Evolutionary conservation across 352 stramenopile species (phyloP).

Genomic region (Globisporangium nodosum): DNA sequence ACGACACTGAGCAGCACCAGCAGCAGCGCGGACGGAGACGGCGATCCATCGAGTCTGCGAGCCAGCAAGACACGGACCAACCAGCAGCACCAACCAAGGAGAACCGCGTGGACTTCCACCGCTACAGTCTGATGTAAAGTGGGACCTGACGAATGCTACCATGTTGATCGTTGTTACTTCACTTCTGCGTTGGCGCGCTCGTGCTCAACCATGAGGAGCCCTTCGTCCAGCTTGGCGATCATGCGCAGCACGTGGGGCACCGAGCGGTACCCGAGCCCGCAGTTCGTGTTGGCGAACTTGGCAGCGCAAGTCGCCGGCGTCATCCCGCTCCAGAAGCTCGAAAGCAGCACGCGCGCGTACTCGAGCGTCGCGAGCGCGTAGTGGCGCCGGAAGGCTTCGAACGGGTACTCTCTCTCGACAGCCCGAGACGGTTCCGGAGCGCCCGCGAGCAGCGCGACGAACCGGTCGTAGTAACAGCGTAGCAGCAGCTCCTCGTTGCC

Average conservation of each 20-base stretch:
- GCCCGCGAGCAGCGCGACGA: slow-evolving; percentile 13
- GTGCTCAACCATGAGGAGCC: slow-evolving; percentile 24
- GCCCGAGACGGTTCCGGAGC: too few species aligned
- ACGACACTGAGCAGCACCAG: background rate
- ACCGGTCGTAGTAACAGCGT: slow-evolving; percentile 46
- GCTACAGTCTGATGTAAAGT: slow-evolving; percentile 10
- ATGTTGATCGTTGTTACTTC: background rate
- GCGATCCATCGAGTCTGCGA: background rate
- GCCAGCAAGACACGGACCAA: background rate
- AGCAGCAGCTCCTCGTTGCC: slow-evolving; percentile 31
- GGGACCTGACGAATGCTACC: background rate
- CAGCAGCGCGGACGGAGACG: background rate
- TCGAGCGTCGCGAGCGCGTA: slow-evolving; percentile 57
- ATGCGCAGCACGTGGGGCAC: slow-evolving; percentile 56
- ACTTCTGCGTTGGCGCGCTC: slow-evolving; percentile 20
- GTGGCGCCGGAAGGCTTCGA: slow-evolving; percentile 47
- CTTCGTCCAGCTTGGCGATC: slow-evolving; percentile 38
- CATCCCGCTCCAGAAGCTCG: slow-evolving; percentile 53
- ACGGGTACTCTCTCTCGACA: slow-evolving; percentile 34
- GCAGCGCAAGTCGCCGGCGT: slow-evolving; percentile 35
- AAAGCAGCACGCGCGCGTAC: slow-evolving; percentile 57
- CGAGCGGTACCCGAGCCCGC: slow-evolving; percentile 64
- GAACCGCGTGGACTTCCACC: slow-evolving; percentile 12
- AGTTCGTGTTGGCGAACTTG: slow-evolving; percentile 50
- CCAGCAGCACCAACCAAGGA: background rate